Evolutionary conservation across 768 basidiomycete species (phyloP).

Genomic region (Kwoniella bestiolae): DNA sequence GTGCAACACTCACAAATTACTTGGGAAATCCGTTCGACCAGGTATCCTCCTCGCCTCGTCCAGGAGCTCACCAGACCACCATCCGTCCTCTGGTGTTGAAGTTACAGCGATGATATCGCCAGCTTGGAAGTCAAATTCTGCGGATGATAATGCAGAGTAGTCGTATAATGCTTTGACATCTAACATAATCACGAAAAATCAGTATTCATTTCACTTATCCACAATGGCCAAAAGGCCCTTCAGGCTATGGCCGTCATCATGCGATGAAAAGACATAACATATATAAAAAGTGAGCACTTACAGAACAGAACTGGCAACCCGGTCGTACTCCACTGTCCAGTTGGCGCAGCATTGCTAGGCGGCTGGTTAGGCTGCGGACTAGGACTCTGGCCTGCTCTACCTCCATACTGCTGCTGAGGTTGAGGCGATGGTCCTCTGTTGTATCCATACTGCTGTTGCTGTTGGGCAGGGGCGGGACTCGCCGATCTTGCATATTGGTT

Average conservation of each 20-base stretch:
- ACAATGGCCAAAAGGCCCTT: too few relatives aligned
- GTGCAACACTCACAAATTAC: constrained; percentile 55
- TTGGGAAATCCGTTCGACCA: constrained; percentile 57
- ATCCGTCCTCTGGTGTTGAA: constrained; percentile 90
- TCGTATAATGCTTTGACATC: constrained; percentile 77
- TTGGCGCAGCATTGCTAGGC: constrained; percentile 62
- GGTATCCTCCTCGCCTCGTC: constrained; percentile 55
- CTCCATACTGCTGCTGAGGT: constrained; percentile 34
- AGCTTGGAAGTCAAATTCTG: constrained; percentile 94
- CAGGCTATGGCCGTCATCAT: too few relatives aligned
- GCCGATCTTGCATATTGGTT: constrained; percentile 37
- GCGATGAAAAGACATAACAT: too few relatives aligned
- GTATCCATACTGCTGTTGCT: constrained; percentile 21
- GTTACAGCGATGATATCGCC: constrained; percentile 97
- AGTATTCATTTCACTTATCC: constrained; percentile 8
- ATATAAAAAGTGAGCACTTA: too few relatives aligned
- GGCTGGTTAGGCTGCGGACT: constrained; percentile 56
- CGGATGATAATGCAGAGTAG: constrained; percentile 77
- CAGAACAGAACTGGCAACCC: constrained; percentile 85
- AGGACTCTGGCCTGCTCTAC: constrained; percentile 32
- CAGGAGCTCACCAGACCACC: constrained; percentile 79
- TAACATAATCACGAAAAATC: constrained; percentile 10
- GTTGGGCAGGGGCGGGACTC: constrained; percentile 41
- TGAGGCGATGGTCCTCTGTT: constrained; percentile 12
- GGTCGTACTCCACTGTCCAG: constrained; percentile 78